phyloP scores from a whole-genome alignment of 495 filamentous ascomycete species.

The Filosporella fistucella region DNA sequence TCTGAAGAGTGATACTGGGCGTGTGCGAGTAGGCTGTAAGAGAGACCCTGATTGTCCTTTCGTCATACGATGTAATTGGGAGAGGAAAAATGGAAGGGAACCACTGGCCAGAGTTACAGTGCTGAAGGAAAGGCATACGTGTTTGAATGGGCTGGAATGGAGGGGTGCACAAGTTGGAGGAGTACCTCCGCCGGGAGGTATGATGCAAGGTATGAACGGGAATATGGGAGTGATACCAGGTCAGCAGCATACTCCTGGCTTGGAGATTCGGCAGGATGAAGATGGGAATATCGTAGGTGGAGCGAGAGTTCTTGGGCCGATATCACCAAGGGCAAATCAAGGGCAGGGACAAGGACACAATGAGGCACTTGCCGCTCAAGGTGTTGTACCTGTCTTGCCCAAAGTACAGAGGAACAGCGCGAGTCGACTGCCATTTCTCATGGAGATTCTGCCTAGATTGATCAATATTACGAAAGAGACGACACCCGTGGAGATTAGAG shows the following conservation, averaged over 20 bases:
- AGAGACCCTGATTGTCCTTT: constrained; percentile 32
- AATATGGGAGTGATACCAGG: constrained; percentile 7
- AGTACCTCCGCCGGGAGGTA: not conserved
- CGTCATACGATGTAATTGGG: constrained; percentile 34
- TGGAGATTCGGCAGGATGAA: constrained; percentile 25
- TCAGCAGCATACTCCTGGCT: constrained; percentile 1
- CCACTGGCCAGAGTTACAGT: constrained; percentile 32
- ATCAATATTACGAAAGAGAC: constrained; percentile 24
- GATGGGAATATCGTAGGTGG: constrained; percentile 25
- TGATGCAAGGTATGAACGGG: not conserved
- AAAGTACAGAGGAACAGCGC: constrained; percentile 26
- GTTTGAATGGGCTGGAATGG: constrained; percentile 23
- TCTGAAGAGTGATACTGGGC: constrained; percentile 33
- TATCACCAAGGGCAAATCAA: constrained; percentile 1
- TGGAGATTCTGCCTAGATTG: constrained; percentile 24
- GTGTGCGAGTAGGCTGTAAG: constrained; percentile 35
- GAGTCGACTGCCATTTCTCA: constrained; percentile 22
- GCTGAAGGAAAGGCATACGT: constrained; percentile 32
- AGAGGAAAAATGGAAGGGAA: constrained; percentile 25
- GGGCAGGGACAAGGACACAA: too few relatives aligned
- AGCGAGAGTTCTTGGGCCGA: constrained; percentile 21
- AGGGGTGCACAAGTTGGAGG: not conserved
- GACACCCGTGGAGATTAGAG: constrained; percentile 23
- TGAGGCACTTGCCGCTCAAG: not conserved
- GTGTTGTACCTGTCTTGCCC: constrained; percentile 18